A percentile compares a stretch with the other conserved stretches of the same genome.
These are phyloP conservation scores for Starmerella apis DNA, from an alignment of 805 yeast species.

Conservation along the genomic window DNA sequence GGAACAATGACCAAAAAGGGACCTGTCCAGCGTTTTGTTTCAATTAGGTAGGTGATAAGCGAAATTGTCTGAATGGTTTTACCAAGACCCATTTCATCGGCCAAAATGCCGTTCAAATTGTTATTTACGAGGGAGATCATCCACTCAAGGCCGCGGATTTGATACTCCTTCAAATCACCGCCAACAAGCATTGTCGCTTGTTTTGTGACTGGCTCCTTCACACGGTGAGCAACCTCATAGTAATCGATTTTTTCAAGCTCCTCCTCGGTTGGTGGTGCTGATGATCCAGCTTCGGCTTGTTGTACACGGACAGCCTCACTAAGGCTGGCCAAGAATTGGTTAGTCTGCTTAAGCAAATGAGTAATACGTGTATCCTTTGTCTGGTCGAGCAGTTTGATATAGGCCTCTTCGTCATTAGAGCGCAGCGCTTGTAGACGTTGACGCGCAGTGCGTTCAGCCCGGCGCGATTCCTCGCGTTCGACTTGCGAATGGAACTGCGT, in stretches of 20 bases:
- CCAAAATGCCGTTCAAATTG: slow-evolving; percentile 88
- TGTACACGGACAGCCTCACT: slow-evolving; percentile 85
- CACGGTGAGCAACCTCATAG: slow-evolving; percentile 82
- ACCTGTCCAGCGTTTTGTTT: slow-evolving; percentile 61
- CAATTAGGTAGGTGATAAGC: slow-evolving; percentile 70
- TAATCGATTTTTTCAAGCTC: slow-evolving; percentile 58
- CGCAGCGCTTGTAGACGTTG: slow-evolving; percentile 96
- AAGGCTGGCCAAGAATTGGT: slow-evolving; percentile 77
- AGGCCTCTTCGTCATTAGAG: slow-evolving; percentile 95
- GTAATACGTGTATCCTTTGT: slow-evolving; percentile 97
- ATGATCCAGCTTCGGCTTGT: slow-evolving; percentile 38
- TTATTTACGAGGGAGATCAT: slow-evolving; percentile 93
- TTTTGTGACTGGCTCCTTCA: slow-evolving; percentile 63
- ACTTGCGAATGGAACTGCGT: slow-evolving; percentile 56
- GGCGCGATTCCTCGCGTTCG: slow-evolving; percentile 81
- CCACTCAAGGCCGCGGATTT: slow-evolving; percentile 91
- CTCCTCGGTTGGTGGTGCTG: slow-evolving; percentile 25
- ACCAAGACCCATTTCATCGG: slow-evolving; percentile 98
- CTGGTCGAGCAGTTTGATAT: slow-evolving; percentile 85
- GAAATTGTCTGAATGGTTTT: slow-evolving; percentile 93
- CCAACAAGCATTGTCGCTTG: slow-evolving; percentile 85
- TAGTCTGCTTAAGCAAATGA: slow-evolving; percentile 82
- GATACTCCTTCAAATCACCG: slow-evolving; percentile 87
- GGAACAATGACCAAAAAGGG: slow-evolving; percentile 93
- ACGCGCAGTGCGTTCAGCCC: slow-evolving; percentile 87